phyloP scores from a whole-genome alignment of 176 grass and related monocot species.

The Cenchrus fungigraminus region DNA sequence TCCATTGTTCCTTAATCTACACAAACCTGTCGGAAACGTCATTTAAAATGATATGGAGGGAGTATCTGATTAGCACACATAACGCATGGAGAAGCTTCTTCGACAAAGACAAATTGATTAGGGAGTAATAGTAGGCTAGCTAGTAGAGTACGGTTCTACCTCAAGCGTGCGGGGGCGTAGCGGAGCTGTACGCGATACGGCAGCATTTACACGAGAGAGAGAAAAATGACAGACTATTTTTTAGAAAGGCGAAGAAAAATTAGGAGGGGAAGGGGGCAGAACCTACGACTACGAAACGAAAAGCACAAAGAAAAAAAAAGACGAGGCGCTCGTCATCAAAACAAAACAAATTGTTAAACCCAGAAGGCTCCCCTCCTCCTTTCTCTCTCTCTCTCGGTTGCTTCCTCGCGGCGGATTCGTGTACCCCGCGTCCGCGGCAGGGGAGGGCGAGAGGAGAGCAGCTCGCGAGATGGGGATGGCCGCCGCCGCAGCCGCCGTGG shows the following conservation, averaged over 20 bases:
- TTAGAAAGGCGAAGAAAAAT: background rate
- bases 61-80: too few relatives aligned
- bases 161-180: background rate
- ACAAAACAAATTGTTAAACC: background rate
- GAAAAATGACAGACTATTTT: too few relatives aligned
- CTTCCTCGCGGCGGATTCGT: conserved; percentile 35
- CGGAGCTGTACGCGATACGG: background rate
- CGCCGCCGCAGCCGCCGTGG: background rate
- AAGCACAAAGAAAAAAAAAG: background rate
- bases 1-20: too few relatives aligned
- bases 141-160: too few relatives aligned
- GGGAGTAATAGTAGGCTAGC: too few relatives aligned
- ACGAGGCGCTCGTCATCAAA: background rate
- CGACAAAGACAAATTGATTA: too few relatives aligned
- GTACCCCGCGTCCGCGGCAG: background rate
- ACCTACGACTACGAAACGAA: background rate
- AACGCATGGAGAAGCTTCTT: too few relatives aligned
- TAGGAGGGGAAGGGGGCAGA: background rate
- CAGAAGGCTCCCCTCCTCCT: background rate
- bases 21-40: too few relatives aligned
- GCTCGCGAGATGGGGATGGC: conserved; percentile 34
- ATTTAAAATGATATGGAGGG: too few relatives aligned
- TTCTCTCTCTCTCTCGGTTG: background rate
- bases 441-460: background rate
- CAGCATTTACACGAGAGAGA: background rate